Evolutionary conservation across 2,329 filamentous ascomycete genomes (phyloP), one percentile per base, ranked within the genome.

Genomic region (Ascochyta viciae-villosae): DNA sequence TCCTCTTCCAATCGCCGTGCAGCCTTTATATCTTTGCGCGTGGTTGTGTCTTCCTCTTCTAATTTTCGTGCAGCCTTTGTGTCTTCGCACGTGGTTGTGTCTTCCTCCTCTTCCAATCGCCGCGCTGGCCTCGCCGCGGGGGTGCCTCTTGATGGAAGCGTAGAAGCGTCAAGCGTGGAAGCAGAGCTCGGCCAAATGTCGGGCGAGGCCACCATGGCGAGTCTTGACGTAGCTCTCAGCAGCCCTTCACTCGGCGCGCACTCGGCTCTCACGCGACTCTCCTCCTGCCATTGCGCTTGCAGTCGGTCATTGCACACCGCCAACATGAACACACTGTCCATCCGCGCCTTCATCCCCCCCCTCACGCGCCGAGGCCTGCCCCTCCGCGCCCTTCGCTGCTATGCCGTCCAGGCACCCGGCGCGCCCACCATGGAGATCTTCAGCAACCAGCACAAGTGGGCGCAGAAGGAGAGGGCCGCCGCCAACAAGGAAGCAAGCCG

Each of bases 391-490:
- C 45, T 62, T 23, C 73, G 89, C 55, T 79, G 77, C 54, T 96
- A 95, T 77, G 93, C 94, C 47, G 85, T 91, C 55, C 89, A 92
- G 77, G 84, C 90, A 19, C 83, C 91, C 2, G 90, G 91, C 57
- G 86, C 87, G 37, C 90, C 92, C 24, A 86, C 88, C 34, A 87
- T 96, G 65, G 89, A 97, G 65, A 90, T 99, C 75, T 99, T 99
- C 85, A 96, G 96, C 77, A 86, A 88, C 59, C 85, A 85, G 65
- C 86, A 88, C 22, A 99, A 99, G 82, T 93, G 90, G 82, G 80
- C 95, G 44, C 95, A 99, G 74, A 96, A 92, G 75, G 92, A 98
- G 76, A 86, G 94, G 59, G 90, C 92, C 1, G 93, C 91, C 0
- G 74, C 81, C 41, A 82, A 94, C 71, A 80, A 84, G 9, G 85